Evolutionary conservation across 805 yeast species (phyloP), one percentile per base, ranked within the genome.

Genomic region (Schizosaccharomyces pombe): DNA sequence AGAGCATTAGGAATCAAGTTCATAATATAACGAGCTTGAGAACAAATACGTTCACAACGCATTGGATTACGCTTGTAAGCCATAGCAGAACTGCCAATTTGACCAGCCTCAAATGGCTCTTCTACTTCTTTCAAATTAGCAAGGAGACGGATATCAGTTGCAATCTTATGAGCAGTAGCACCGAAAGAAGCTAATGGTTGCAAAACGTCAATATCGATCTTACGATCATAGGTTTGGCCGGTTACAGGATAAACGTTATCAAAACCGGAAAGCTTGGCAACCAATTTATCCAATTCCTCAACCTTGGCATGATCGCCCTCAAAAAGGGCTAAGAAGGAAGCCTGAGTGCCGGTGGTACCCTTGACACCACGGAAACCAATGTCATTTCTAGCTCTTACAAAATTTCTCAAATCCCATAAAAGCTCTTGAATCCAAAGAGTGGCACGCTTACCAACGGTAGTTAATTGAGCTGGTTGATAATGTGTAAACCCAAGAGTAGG

Each of bases 401-500:
- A 77, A 72, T 91, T 91, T 72, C 98, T 79, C 68, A 91, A 76
- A 70, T 91, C 98, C 98, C 97, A 91, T 63, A 91, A 74, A 63
- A 91, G 73, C 70, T 91, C 98, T 74, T 91, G 98, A 62, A 91
- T 73, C 98, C 98, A 91, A 65, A 91, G 73, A 49, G 96, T 86
- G 56, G 94, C 93, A 71, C 98, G 82, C 75, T 91, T 91, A 68
- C 98, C 98, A 59, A 91, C 94, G 33, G 98, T 91, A 61, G 97
- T 89, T 67, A 91, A 78, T 73, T 91, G 98, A 55, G 98, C 98
- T 14, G 98, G 98, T 73, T 91, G 98, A 78, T 91, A 91, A 70
- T 91, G 98, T 56, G 98, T 91, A 97, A 97, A 91, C 34, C 98
- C 98, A 60, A 91, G 75, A 47, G 87, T 95, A 37, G 98, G 97